phyloP scores from a whole-genome alignment of 1,284 basidiomycete genomes.

The Dichomitus squalens region DNA sequence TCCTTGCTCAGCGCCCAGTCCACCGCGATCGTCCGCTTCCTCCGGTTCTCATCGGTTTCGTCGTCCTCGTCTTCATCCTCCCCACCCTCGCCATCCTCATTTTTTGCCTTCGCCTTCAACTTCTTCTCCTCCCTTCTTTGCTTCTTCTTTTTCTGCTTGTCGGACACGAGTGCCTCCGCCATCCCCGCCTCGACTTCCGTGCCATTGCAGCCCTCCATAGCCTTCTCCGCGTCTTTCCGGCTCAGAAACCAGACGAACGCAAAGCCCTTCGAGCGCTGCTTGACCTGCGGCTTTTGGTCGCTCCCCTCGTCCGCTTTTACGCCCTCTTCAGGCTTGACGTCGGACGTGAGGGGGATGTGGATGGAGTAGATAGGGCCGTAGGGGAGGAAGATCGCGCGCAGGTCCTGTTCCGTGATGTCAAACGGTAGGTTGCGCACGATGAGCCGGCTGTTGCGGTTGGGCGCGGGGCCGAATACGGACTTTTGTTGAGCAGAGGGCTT shows the following conservation, averaged over 20 bases:
- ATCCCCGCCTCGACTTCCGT: constrained; percentile 69
- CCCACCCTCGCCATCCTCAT: constrained; percentile 44
- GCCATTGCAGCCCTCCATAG: constrained; percentile 86
- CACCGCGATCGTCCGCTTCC: constrained; percentile 83
- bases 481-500: constrained; percentile 23
- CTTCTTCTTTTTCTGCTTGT: constrained; percentile 81
- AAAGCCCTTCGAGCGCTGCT: constrained; percentile 75
- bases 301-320: constrained; percentile 23
- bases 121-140: constrained; percentile 61
- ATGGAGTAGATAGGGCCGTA: constrained; percentile 89
- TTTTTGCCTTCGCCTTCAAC: constrained; percentile 40
- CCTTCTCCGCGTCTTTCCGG: constrained; percentile 84
- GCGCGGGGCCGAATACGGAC: constrained; percentile 47
- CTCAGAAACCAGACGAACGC: constrained; percentile 96
- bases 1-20: constrained; percentile 97
- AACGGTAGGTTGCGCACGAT: constrained; percentile 93
- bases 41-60: constrained; percentile 42
- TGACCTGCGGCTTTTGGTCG: constrained; percentile 15
- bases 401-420: constrained; percentile 81
- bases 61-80: constrained; percentile 32
- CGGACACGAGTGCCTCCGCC: constrained; percentile 62
- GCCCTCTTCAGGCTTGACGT: constrained; percentile 30
- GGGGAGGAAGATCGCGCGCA: constrained; percentile 87
- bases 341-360: constrained; percentile 62
- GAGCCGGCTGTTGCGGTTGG: constrained; percentile 77